Evolutionary conservation across 306 rosid genomes (phyloP).

Genomic region (Castanopsis chinensis): DNA sequence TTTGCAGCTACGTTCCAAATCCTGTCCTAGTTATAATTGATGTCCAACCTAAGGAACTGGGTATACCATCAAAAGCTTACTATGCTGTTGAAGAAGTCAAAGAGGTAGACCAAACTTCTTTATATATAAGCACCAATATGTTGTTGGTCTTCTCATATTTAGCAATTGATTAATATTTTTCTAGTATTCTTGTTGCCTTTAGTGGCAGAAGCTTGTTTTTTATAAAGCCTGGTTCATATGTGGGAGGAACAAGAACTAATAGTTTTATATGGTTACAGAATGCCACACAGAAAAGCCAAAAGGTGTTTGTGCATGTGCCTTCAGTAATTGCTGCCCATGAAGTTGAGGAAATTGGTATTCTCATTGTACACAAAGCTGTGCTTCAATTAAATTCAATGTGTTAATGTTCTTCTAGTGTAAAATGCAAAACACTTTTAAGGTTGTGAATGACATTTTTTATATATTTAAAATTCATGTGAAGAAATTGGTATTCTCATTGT

Average conservation of each 20-base stretch:
- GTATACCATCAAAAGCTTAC: slow-evolving; percentile 96
- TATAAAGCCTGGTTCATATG: neutral
- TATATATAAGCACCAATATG: neutral
- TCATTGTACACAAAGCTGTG: neutral
- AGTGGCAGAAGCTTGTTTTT: neutral
- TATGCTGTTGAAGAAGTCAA: slow-evolving; percentile 88
- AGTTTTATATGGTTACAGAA: slow-evolving; percentile 43
- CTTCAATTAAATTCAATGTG: neutral
- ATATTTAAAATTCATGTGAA: slow-evolving; percentile 21
- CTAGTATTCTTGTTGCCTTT: neutral
- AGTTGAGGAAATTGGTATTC: slow-evolving; percentile 85
- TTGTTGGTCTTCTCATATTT: neutral
- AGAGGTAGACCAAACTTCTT: slow-evolving; percentile 40
- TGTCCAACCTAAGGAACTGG: slow-evolving; percentile 88
- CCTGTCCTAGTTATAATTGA: slow-evolving; percentile 88
- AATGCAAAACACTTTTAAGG: neutral
- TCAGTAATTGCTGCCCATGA: slow-evolving; percentile 93
- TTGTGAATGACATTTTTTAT: neutral
- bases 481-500: slow-evolving; percentile 59
- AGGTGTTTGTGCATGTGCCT: slow-evolving; percentile 81
- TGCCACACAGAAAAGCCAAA: slow-evolving; percentile 91
- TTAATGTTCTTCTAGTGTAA: neutral
- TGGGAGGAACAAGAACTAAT: neutral
- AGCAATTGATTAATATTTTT: neutral
- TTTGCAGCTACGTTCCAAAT: slow-evolving; percentile 70